These are phyloP conservation scores for Leccinum disarticulatum DNA, from an alignment of 768 basidiomycete genomes.

Conservation along the genomic window DNA sequence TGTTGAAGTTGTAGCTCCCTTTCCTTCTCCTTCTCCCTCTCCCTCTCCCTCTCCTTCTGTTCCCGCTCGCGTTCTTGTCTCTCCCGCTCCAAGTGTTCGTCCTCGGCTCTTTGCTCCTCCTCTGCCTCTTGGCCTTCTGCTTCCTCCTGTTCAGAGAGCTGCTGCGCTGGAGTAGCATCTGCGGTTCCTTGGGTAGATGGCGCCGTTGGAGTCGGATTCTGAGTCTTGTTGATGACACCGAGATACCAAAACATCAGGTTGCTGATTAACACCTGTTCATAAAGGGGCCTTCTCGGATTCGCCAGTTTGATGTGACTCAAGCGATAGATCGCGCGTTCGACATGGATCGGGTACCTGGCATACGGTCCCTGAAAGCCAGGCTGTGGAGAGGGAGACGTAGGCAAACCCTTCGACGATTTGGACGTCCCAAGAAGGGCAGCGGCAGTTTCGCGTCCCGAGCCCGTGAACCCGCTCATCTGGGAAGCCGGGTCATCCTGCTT, in stretches of 20 bases:
- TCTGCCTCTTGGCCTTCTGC: conserved; percentile 41
- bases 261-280: conserved; percentile 93
- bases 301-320: conserved; percentile 98
- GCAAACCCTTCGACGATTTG: conserved; percentile 70
- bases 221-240: conserved; percentile 93
- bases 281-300: conserved; percentile 92
- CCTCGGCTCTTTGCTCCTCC: conserved; percentile 43
- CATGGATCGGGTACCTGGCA: conserved; percentile 95
- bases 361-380: conserved; percentile 42
- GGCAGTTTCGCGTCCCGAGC: conserved; percentile 81
- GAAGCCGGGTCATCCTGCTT: conserved; percentile 74
- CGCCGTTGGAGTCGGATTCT: conserved; percentile 43
- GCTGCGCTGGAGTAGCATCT: conserved; percentile 26
- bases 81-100: conserved; percentile 47
- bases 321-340: conserved; percentile 96
- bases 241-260: conserved; percentile 99
- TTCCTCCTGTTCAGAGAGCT: conserved; percentile 35
- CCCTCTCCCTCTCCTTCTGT: conserved; percentile 34
- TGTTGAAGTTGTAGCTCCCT: conserved; percentile 34
- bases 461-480: conserved; percentile 32
- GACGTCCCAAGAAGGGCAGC: conserved; percentile 83
- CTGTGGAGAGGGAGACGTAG: conserved; percentile 60
- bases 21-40: conserved; percentile 1
- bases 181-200: conserved; percentile 32
- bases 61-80: conserved; percentile 57